Base-by-base conservation (phyloP, 2,329 filamentous ascomycete genomes). In the Xylaria sp. region DNA sequence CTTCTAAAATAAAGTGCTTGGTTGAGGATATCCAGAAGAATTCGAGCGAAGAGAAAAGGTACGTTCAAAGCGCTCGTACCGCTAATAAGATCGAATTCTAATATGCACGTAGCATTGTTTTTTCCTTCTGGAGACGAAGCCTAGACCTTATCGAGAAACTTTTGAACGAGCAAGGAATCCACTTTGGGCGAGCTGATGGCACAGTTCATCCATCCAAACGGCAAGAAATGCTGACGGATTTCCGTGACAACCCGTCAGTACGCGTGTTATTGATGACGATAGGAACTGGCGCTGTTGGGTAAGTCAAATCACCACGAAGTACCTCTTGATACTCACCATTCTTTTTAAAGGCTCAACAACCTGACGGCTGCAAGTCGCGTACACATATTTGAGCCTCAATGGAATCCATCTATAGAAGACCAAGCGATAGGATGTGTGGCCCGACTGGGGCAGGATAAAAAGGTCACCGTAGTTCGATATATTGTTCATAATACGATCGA, bases 61-160 rank as follows among this genome's bases (percentile, higher is more conserved):
- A 58, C 25, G 25, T 31, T 46, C 3, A 25, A 36, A 36, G 31
- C 7, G 12, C 25, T 25, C 28, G 41, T n/a, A 3, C 18, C 6
- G 6, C 15, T 39, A 5, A n/a, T n/a, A 10, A 10, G 1, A 62
- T 23, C 41, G 41, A n/a, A n/a, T 28, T 6, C 51, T 71, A 7
- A 20, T 2, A 58, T 60, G 1, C 33, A 3, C 25, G 28, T 70
- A 80, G 79, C 60, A 73, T 81, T 49, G 69, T 80, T 15, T 80
- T 80, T 64, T 79, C 78, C 13, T 77, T 68, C 28, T 81, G 79
- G 79, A 80, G 74, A 12, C 78, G 76, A 28, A 79, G 76, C 52
- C 70, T 81, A 2, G 74, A 78, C 59, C 56, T 79, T 54, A 64
- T 78, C 15, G 74, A 72, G 41, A 62, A 67, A 36, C 71, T 78